These are phyloP conservation scores for Triadica sebifera DNA, from an alignment of 345 rosid species.

Conservation along the genomic window DNA sequence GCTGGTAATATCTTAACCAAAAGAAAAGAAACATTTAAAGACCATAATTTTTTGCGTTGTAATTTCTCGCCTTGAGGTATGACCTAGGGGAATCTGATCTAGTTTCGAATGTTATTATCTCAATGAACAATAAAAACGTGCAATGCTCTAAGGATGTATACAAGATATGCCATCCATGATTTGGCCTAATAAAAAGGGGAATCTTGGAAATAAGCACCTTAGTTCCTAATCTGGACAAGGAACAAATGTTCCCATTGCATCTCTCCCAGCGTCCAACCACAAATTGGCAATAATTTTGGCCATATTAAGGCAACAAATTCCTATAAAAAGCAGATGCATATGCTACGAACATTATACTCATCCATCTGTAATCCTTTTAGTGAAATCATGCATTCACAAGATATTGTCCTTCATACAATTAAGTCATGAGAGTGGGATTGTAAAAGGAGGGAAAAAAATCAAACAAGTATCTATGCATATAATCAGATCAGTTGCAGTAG, in stretches of 20 bases:
- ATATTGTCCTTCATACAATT: not conserved
- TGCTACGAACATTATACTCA: conserved; percentile 2
- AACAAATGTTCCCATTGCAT: not conserved
- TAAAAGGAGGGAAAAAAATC: not conserved
- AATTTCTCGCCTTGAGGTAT: not conserved
- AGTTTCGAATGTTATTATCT: not conserved
- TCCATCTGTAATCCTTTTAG: not conserved
- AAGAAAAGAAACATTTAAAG: not conserved
- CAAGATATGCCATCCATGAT: not conserved
- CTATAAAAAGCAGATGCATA: conserved; percentile 2
- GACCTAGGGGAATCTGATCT: not conserved
- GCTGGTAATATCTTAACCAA: not conserved
- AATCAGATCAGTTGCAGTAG: not conserved
- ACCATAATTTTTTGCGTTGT: not conserved
- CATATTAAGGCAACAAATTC: not conserved
- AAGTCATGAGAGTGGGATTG: not conserved
- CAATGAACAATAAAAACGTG: not conserved
- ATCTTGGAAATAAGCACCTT: not conserved
- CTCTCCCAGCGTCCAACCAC: not conserved
- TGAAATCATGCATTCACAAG: not conserved
- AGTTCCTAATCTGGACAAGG: not conserved
- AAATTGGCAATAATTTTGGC: not conserved
- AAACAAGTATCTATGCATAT: not conserved
- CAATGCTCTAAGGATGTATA: not conserved
- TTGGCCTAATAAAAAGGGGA: not conserved